phyloP scores from a whole-genome alignment of 2,329 filamentous ascomycete genomes.

The Aspergillus chevalieri region DNA sequence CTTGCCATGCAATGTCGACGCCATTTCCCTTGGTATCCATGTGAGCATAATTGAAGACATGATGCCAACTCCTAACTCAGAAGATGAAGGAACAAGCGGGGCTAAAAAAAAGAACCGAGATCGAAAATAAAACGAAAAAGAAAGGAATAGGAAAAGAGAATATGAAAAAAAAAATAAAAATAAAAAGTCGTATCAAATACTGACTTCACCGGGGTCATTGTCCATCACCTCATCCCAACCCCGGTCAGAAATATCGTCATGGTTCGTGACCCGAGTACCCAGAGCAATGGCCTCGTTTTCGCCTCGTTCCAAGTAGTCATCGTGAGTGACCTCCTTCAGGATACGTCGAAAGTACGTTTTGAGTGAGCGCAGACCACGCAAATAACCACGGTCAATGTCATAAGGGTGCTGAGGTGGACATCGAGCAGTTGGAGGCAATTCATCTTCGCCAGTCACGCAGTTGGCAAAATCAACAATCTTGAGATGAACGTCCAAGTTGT shows the following conservation, averaged over 20 bases:
- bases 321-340: conserved; percentile 63
- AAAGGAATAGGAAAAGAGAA: conserved; percentile 1
- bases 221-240: conserved; percentile 40
- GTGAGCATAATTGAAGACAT: conserved; percentile 3
- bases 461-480: conserved; percentile 99
- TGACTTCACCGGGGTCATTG: conserved; percentile 39
- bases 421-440: conserved; percentile 48
- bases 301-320: conserved; percentile 40
- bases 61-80: conserved; percentile 12
- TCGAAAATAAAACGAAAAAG: conserved; percentile 6
- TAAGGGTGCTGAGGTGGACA: conserved; percentile 78
- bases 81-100: conserved; percentile 4
- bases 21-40: conserved; percentile 7
- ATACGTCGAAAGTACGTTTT: conserved; percentile 82
- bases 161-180: conserved; percentile 1
- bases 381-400: conserved; percentile 79
- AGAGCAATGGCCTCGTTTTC: conserved; percentile 38
- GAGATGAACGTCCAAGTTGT: conserved; percentile 56
- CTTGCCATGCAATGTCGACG: conserved; percentile 15
- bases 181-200: conserved; percentile 23
- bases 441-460: conserved; percentile 82
- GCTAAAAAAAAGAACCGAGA: conserved; percentile 2
- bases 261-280: conserved; percentile 26
- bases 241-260: conserved; percentile 24
- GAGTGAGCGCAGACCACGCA: conserved; percentile 74